Percentiles rank a stretch among this genome's conserved stretches.
These are phyloP conservation scores for Aphanomyces invadans DNA, from an alignment of 352 stramenopile genomes.

Conservation along the genomic window DNA sequence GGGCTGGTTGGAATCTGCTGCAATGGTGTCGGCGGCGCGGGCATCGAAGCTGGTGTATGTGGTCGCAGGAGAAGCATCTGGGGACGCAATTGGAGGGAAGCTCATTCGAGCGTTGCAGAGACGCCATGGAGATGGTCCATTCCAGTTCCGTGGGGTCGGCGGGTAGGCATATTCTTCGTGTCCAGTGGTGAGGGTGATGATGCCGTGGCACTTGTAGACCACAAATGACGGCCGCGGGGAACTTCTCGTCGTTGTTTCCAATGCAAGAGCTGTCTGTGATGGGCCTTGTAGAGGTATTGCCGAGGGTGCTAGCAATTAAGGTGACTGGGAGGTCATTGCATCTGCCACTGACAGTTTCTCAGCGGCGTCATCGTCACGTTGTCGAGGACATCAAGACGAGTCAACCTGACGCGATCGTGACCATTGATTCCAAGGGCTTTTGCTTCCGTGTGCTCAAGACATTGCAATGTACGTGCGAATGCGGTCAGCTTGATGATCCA, in stretches of 20 bases:
- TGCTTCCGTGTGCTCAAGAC: slow-evolving; percentile 49
- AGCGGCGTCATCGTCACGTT: slow-evolving; percentile 46
- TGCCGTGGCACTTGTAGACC: slow-evolving; percentile 27
- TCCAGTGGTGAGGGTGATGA: not conserved
- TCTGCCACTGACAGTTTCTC: not conserved
- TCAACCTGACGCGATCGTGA: slow-evolving; percentile 54
- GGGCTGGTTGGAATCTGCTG: too few relatives aligned
- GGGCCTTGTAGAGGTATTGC: slow-evolving; percentile 60
- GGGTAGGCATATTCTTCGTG: slow-evolving; percentile 31
- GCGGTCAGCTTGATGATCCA: not conserved
- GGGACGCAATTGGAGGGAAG: slow-evolving; percentile 70
- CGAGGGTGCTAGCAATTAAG: slow-evolving; percentile 41
- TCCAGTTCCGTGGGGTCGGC: slow-evolving; percentile 53
- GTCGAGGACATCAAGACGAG: slow-evolving; percentile 43
- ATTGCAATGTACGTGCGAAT: slow-evolving; percentile 26
- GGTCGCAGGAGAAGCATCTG: slow-evolving; percentile 61
- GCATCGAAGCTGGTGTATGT: slow-evolving; percentile 39
- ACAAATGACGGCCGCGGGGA: slow-evolving; percentile 39
- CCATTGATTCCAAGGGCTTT: slow-evolving; percentile 77
- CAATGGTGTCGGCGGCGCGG: too few relatives aligned
- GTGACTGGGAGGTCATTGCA: slow-evolving; percentile 26
- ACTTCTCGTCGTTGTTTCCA: slow-evolving; percentile 54
- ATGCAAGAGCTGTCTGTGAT: slow-evolving; percentile 71
- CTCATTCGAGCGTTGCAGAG: slow-evolving; percentile 44
- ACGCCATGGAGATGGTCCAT: slow-evolving; percentile 20